phyloP scores from a whole-genome alignment of 176 grass and related monocot genomes.

The Triticum dicoccoides region DNA sequence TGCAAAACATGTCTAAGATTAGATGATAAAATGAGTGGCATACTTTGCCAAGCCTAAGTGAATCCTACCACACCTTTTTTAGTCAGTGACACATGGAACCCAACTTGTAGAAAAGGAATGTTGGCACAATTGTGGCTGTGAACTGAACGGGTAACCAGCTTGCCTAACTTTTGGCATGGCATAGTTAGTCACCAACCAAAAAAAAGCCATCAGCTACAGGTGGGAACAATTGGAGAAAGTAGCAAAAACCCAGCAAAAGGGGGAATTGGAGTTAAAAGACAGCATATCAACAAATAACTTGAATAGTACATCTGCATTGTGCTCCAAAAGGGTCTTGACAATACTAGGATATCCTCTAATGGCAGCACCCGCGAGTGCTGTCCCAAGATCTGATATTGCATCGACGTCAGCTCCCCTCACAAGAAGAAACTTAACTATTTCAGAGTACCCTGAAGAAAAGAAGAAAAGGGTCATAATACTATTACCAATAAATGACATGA shows the following conservation, averaged over 20 bases:
- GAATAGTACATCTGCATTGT: neutral
- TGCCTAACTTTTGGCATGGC: neutral
- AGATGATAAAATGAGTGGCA: neutral
- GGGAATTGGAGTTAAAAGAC: neutral
- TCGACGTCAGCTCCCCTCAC: constrained; percentile 35
- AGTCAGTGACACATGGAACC: neutral
- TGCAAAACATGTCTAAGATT: neutral
- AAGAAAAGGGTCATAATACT: neutral
- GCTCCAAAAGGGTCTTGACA: constrained; percentile 29
- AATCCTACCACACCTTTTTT: neutral
- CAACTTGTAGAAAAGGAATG: neutral
- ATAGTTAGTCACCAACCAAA: neutral
- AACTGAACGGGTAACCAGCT: neutral
- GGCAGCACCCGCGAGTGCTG: constrained; percentile 31
- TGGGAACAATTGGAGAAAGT: neutral
- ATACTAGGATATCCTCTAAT: constrained; percentile 6
- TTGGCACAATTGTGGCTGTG: neutral
- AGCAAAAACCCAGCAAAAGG: neutral
- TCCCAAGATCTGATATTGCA: neutral
- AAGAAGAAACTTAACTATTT: constrained; percentile 30
- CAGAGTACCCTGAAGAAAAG: constrained; percentile 22
- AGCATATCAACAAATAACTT: neutral
- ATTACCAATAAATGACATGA: neutral
- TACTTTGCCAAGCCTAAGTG: neutral
- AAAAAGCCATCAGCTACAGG: neutral